Base-by-base conservation (phyloP, 192 early-diverging fungal genomes). In the Backusella parvicylindrica region DNA sequence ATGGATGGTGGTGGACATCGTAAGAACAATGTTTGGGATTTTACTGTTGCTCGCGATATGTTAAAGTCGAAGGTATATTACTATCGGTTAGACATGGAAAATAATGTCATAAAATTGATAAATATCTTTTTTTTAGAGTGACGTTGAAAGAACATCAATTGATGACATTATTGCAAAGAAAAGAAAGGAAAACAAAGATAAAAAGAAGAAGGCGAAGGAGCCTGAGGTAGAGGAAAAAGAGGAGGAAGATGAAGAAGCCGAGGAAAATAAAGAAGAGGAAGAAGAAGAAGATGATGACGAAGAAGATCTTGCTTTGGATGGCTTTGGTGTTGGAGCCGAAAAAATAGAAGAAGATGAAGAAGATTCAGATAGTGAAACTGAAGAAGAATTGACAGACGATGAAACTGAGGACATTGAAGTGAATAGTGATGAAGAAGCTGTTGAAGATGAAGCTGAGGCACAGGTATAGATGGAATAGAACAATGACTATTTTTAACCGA, bases 1-100 rank as follows among this genome's bases (percentile, higher is more conserved):
- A 77, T 92, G 32, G 93, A 94, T 33, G 89, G 91, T 64, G 93
- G 91, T 63, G 86, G 84, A 21, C 82, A 88, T 72, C 76, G 77
- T 66, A 82, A 86, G 13, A 79, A 83, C n/a, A 85, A 93, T 76
- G 84, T 89, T 6, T 92, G 94, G 87, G 95, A 97, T 76, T 96
- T 97, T 72, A 88, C 88, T 12, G 85, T 87, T 56, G 95, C 94
- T 28, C 85, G 92, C 67, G 92, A 88, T 3, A 91, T 90, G 53
- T 79, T 97, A 35, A 91, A 89, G 79, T 80, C 79, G 35, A 85
- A 85, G 36, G 87, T 88, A 80, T 40, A 47, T 12, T 41, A n/a
- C 23, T 23, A 30, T n/a, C 0, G 9, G 12, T 38, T 60, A 47
- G 43, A n/a, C 43, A n/a, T 47, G 43, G 43, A 47, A 47, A 47